Evolutionary conservation across 2,329 filamentous ascomycete genomes (phyloP).

Genomic region (Colletotrichum theobromicola): DNA sequence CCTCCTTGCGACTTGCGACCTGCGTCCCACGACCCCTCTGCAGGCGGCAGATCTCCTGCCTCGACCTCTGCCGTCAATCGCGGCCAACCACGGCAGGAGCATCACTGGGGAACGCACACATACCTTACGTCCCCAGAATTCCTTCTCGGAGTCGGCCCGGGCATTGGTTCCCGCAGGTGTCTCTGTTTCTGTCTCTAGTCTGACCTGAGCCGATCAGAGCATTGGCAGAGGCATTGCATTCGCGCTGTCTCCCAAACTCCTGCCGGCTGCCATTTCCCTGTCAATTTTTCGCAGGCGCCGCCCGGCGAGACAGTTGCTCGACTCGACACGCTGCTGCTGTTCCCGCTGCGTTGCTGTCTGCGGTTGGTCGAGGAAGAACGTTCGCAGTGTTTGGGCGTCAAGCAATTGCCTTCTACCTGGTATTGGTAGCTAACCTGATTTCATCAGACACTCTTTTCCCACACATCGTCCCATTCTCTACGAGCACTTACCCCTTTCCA

Average conservation of each 20-base stretch:
- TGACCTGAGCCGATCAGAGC: not conserved
- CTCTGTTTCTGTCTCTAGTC: not conserved
- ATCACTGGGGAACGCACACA: conserved; percentile 1
- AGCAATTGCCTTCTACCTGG: not conserved
- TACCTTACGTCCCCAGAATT: not conserved
- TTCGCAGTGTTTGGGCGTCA: not conserved
- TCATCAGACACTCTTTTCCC: conserved; percentile 6
- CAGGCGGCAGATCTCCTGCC: conserved; percentile 12
- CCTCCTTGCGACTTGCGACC: not conserved
- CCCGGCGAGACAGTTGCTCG: not conserved
- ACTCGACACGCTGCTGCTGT: not conserved
- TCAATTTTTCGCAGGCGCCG: conserved; percentile 3
- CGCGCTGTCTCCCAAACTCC: not conserved
- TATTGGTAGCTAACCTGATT: conserved; percentile 11
- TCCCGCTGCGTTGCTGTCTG: not conserved
- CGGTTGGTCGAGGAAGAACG: not conserved
- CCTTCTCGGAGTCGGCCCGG: not conserved
- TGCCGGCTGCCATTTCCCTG: conserved; percentile 10
- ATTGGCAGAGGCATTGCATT: not conserved
- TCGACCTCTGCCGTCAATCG: conserved; percentile 4
- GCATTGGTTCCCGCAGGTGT: not conserved
- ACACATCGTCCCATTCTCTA: not conserved
- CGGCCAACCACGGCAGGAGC: not conserved
- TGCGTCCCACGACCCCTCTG: not conserved
- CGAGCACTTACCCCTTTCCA: conserved; percentile 1